Base-by-base conservation (phyloP, 2,329 filamentous ascomycete genomes). In the Fusarium sp. region DNA sequence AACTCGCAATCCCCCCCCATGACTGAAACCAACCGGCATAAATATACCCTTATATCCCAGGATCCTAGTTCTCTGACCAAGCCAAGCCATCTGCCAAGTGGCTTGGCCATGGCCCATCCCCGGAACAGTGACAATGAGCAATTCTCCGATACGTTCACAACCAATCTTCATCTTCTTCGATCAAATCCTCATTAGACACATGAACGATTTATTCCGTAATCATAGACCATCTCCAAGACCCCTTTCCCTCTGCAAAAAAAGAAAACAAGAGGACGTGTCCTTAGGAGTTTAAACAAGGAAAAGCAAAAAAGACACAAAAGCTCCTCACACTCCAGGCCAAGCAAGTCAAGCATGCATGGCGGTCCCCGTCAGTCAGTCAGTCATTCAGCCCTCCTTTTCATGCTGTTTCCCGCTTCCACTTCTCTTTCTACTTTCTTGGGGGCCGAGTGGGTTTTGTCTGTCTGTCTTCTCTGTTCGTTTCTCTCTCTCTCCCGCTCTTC, bases 261-360 rank as follows among this genome's bases (percentile, higher is more conserved):
- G 42, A 67, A 20, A 3, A 51, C 29, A 73, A 71, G 68, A 65
- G 61, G 64, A 56, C 40, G 31, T 61, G 54, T 49, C 69, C 58
- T 51, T 50, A 60, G 63, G 56, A 62, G 61, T 57, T 57, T 57
- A 68, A 73, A 64, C 42, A 73, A 59, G 65, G 58, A 72, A 72
- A 72, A 63, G 69, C 67, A 73, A 70, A 73, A 74, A 72, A 61
- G 23, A 25, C 23, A 64, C 51, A 72, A 65, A 73, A 65, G 70
- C 72, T 73, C 72, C 70, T 72, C 68, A 68, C 69, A 72, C 72
- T 73, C 72, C 72, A 67, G 64, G 66, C 67, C 70, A 74, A 55
- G 54, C 70, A 74, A 55, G 54, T 38, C 53, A 57, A 51, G 55
- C 54, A 54, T 58, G 55, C 54, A 54, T 58, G 64, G 68, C 70